Evolutionary conservation across 306 rosid genomes (phyloP), one percentile per base, ranked within the genome.

Genomic region (Corylus americana): DNA sequence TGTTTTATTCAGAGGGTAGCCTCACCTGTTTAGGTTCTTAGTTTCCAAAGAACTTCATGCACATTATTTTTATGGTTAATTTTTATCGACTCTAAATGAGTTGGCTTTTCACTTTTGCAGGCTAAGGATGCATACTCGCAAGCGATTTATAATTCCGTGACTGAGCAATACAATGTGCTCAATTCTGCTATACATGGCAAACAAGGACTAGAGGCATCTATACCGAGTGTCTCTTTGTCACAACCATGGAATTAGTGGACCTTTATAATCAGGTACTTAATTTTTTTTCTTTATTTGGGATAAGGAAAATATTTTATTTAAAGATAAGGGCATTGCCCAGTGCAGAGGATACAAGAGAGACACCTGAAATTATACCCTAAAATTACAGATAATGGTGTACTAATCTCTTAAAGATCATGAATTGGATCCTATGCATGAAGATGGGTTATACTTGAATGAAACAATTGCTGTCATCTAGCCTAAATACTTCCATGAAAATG

Each of bases 161-260:
- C 79, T 4, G 85, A 79, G 81, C 99, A 96, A 80, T 96, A 93
- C 90, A 74, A 80, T 78, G 97, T 96, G 83, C 91, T 96, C 70
- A 90, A 89, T 84, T 84, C 91, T 64, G 97, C 99, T 17, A 63
- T 93, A 78, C 89, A 90, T 50, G 87, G 90, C 47, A 80, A 74
- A 76, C 84, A 85, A 83, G 99, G 97, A 81, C 77, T 86, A 39
- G 31, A 55, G n/a, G 97, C 97, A 66, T 90, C 98, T 71, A 88
- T 81, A 54, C 87, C 90, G 7, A 80, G 54, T 75, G 86, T 96
- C 71, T 85, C 92, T 79, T 80, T 96, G 89, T 89, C 97, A 37
- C 99, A 96, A 82, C 93, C 97, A 10, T 91, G 99, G 97, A 85
- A 77, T 84, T 91, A 91, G 90, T 81, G 85, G 51, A 54, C 83